Percentiles rank a stretch among this genome's conserved stretches.
These are phyloP conservation scores for Calonectria hawksworthii DNA, from an alignment of 2,329 filamentous ascomycete genomes.

Conservation along the genomic window DNA sequence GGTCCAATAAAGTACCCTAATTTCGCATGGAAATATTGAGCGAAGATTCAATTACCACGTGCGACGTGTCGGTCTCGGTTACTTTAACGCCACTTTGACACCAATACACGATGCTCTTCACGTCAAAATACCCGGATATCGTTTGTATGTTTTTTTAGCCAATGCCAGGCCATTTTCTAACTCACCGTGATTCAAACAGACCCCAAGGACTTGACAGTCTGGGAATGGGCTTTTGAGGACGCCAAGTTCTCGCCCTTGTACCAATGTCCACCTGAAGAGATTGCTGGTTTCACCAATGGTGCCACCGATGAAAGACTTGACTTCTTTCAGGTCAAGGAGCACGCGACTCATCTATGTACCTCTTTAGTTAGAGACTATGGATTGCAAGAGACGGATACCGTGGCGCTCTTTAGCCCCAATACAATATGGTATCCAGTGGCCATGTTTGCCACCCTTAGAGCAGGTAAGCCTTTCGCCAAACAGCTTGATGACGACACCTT, in stretches of 20 bases:
- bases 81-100: background rate
- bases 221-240: slow-evolving; percentile 30
- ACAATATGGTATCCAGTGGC: slow-evolving; percentile 28
- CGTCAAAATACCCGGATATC: slow-evolving; percentile 8
- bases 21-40: background rate
- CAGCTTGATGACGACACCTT: background rate
- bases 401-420: slow-evolving; percentile 17
- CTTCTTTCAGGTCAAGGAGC: slow-evolving; percentile 22
- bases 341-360: slow-evolving; percentile 14
- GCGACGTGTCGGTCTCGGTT: background rate
- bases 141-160: background rate
- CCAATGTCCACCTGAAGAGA: background rate
- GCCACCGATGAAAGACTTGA: slow-evolving; percentile 13
- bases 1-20: background rate
- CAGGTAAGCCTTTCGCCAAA: background rate
- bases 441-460: slow-evolving; percentile 23
- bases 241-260: slow-evolving; percentile 10
- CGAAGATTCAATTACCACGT: background rate
- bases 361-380: slow-evolving; percentile 11
- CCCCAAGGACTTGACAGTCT: slow-evolving; percentile 18
- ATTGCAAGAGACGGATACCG: slow-evolving; percentile 3
- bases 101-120: background rate
- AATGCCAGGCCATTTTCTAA: background rate
- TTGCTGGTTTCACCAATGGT: slow-evolving; percentile 23
- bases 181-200: background rate